phyloP scores from a whole-genome alignment of 2,329 filamentous ascomycete genomes.

The Blastomyces percursus region DNA sequence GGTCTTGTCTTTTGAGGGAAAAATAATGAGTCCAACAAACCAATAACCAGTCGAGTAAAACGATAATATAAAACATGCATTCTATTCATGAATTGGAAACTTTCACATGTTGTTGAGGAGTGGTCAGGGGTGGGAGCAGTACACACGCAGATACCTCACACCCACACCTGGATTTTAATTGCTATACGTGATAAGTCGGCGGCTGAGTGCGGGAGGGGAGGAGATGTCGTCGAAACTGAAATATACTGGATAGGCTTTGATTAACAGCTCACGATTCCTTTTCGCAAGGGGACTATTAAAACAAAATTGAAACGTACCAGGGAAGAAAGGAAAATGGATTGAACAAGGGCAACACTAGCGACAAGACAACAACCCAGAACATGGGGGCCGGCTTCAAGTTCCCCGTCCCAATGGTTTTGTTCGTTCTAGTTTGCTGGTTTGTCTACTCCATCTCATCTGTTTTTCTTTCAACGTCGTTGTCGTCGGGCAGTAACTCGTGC shows the following conservation, averaged over 20 bases:
- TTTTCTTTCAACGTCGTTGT: neutral
- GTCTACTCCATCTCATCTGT: neutral
- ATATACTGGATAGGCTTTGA: neutral
- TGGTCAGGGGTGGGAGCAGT: neutral
- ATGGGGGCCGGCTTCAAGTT: neutral
- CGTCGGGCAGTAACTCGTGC: slow-evolving; percentile 4
- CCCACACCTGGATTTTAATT: neutral
- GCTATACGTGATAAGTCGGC: neutral
- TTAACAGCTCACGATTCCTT: neutral
- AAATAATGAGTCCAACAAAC: neutral
- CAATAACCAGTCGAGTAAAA: neutral
- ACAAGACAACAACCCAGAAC: neutral
- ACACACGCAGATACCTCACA: neutral
- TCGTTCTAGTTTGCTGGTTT: neutral
- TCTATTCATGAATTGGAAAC: neutral
- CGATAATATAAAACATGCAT: neutral
- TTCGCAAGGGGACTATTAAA: neutral
- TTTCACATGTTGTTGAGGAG: neutral
- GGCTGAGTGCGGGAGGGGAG: too few species aligned
- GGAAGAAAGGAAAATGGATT: neutral
- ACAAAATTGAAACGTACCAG: neutral
- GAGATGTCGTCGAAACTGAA: neutral
- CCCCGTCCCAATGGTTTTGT: neutral
- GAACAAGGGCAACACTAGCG: neutral
- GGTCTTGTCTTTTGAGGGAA: too few species aligned